Evolutionary conservation across 345 rosid species (phyloP).

Genomic region (Microcos paniculata): DNA sequence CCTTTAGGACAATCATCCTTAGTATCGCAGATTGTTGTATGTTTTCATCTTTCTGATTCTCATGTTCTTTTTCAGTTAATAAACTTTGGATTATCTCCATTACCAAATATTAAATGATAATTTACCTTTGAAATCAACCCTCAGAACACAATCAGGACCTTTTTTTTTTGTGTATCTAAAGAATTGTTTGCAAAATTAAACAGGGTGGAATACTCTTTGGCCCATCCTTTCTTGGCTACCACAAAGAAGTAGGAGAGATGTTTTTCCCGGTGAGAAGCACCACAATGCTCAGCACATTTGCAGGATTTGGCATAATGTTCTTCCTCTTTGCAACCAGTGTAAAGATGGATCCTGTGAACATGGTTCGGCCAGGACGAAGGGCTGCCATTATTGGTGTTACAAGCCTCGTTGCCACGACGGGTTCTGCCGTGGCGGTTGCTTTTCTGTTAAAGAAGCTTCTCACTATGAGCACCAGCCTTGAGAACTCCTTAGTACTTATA

Average conservation of each 20-base stretch:
- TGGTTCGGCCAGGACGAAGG: constrained; percentile 16
- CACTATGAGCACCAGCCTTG: background rate
- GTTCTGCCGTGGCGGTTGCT: background rate
- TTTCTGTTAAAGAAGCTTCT: background rate
- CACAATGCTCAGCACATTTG: background rate
- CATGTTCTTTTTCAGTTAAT: background rate
- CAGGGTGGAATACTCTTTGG: constrained; percentile 37
- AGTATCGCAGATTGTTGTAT: background rate
- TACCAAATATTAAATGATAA: too few relatives aligned
- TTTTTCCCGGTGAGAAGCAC: constrained; percentile 19
- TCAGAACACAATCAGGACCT: too few relatives aligned
- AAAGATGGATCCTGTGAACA: background rate
- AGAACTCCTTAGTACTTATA: background rate
- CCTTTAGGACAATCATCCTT: constrained; percentile 1
- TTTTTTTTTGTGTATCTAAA: background rate
- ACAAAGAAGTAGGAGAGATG: background rate
- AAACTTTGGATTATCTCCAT: background rate
- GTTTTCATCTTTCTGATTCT: background rate
- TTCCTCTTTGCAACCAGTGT: constrained; percentile 26
- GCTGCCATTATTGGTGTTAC: background rate
- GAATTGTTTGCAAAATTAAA: background rate
- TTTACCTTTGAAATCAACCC: background rate
- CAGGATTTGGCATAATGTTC: constrained; percentile 23
- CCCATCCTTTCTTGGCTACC: constrained; percentile 13
- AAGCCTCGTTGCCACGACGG: background rate